Base-by-base conservation (phyloP, 768 basidiomycete species). In the Rickenella mellea region DNA sequence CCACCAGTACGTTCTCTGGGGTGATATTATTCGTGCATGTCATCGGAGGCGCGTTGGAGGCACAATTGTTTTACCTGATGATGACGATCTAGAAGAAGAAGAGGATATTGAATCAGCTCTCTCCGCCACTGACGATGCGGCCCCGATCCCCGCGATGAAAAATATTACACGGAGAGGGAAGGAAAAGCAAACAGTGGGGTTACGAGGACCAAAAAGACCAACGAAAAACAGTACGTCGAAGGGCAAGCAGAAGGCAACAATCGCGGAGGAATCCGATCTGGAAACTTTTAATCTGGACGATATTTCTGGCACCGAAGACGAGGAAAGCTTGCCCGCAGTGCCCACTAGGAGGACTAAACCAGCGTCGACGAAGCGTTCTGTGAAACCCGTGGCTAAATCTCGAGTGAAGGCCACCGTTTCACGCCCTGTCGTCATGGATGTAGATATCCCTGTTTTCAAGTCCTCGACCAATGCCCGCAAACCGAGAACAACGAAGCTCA, bases 1-100 rank as follows among this genome's bases (percentile, higher is more conserved):
- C 48, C 46, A 54, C 4, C 55, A 60, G 0, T 83, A 80, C 50
- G 67, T 65, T 4, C 65, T 84, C 0, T 85, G 81, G 82, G 82
- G 83, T 5, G 81, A 85, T 50, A 55, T 85, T 17, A 59, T 83
- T 22, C 68, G 73, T 11, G 80, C 78, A 2, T 75, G 70, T 49
- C 80, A 75, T 53, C 67, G 80, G 14, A 68, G 80, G 21, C 58
- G 55, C 19, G 48, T 59, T 14, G 65, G 66, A 5, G 60, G 59
- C n/a, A 51, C 54, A 24, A 31, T 55, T 4, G 51, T 52, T 2
- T 57, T 57, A 26, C 27, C 49, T 7, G 58, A 55, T 20, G 49
- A 63, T 19, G 58, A 59, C 11, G 64, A 54, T 30, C 65, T 59
- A n/a, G 60, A 58, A 17, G 46, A 27, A 4, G 48, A 51, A 11